Base-by-base conservation (phyloP, 345 rosid species). In the Ricinus communis region DNA sequence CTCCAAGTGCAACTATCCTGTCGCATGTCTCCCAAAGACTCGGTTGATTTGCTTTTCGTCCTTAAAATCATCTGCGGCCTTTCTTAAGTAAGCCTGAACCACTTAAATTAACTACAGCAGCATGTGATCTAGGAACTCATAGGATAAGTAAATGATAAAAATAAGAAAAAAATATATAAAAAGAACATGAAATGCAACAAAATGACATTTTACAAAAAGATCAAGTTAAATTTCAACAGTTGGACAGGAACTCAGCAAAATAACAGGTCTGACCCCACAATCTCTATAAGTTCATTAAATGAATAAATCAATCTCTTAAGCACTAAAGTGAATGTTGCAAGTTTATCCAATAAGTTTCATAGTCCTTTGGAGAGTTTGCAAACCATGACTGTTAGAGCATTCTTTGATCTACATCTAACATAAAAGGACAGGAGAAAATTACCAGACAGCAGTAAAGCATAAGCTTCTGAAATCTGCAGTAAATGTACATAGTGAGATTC, bases 401-500 rank as follows among this genome's bases (percentile, higher is more conserved):
- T 40, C 30, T 73, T 49, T 25, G 4, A 55, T 53, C 24, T 33
- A 62, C 55, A 14, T 49, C 19, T 13, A 57, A 72, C 15, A 59
- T n/a, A 64, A 18, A 13, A 31, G 63, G 76, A 63, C 47, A 55
- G 70, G 65, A 58, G 63, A 71, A 24, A 47, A 67, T 82, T 83
- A 88, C 95, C 98, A 36, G 91, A 85, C 45, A 78, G 85, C 75
- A 90, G 77, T 70, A 71, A 85, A 70, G 83, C 65, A 76, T 82
- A 88, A 63, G 94, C 95, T 81, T 89, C 88, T 5, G 93, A 81
- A 73, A 90, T 81, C 96, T 90, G 93, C 72, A 78, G 38, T 31
- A 79, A 76, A 73, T 12, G 45, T 69, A 80, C 28, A 60, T 27
- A 55, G 57, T 47, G 19, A 61, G 61, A 56, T 69, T 25, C 46